Percentiles rank a stretch among this genome's conserved stretches.
phyloP scores from a whole-genome alignment of 2,329 filamentous ascomycete genomes.

The Colletotrichum sp. region DNA sequence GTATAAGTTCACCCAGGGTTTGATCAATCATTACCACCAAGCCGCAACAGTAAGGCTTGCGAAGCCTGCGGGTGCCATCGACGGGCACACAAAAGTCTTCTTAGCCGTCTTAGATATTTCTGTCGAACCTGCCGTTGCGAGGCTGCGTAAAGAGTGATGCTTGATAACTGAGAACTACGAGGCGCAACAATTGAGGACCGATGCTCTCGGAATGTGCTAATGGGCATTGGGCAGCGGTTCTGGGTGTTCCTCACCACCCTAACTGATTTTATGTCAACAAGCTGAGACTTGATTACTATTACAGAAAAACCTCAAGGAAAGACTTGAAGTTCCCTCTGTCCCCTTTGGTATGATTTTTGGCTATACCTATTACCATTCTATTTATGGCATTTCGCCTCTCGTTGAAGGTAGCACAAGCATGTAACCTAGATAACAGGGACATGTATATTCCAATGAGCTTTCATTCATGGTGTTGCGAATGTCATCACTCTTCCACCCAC shows the following conservation, averaged over 20 bases:
- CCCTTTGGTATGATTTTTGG: neutral
- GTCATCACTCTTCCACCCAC: neutral
- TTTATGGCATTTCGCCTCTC: neutral
- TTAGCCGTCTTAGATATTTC: neutral
- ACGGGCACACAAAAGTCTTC: neutral
- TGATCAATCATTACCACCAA: neutral
- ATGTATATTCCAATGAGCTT: neutral
- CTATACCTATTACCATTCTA: neutral
- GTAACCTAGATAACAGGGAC: neutral
- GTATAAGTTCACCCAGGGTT: neutral
- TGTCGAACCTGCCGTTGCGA: neutral
- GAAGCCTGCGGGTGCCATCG: neutral
- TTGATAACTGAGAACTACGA: neutral
- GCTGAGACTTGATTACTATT: fast-evolving
- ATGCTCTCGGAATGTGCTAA: neutral
- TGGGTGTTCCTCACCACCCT: neutral
- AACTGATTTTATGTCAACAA: neutral
- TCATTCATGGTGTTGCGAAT: neutral
- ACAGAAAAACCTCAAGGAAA: neutral
- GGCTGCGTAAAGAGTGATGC: neutral
- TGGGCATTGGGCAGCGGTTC: neutral
- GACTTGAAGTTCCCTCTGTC: fast-evolving
- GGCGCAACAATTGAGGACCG: neutral
- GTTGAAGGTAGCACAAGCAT: neutral
- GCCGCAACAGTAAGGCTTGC: neutral